Evolutionary conservation across 345 rosid species (phyloP), one percentile per base, ranked within the genome.

Genomic region (Diplotaxis tenuifolia): DNA sequence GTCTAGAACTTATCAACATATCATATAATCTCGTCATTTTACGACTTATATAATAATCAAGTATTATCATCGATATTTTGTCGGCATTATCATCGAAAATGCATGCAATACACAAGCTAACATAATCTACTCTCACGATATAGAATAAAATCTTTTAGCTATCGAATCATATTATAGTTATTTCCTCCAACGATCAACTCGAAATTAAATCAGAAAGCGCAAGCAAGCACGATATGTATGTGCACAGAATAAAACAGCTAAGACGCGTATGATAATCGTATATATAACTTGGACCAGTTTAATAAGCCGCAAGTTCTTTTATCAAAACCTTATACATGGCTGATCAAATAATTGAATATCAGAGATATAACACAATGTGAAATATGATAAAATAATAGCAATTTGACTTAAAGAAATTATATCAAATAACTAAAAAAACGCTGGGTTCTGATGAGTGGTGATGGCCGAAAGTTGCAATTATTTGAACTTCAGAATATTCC

Each of bases 401-500:
- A 15, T 58, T 59, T 29, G 42, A 29, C 63, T 29, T 16, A 20
- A 1, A 65, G 1, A 65, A n/a, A n/a, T n/a, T n/a, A 19, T 10
- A 19, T 27, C 31, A 70, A 59, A 60, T 6, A 70, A 20, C 20
- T 8, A 29, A 23, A 47, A 71, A 42, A 42, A 59, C 32, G 16
- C 5, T 21, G 45, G 38, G 49, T 15, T 12, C 20, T 57, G 25
- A 16, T 56, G 5, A 22, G 27, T 45, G 14, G 25, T 38, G 10
- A 27, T 61, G 59, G 68, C 75, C 75, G 68, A 72, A 71, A 71
- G 75, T 62, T 62, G 9, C 68, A 50, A 62, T 71, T 62, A 62
- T 62, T 70, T 27, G 12, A 65, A 58, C 21, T 2, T 25, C 5
- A 63, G 42, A 64, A 3, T 64, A 42, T 64, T 22, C 68, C 2